Conservation (phyloP, 2,329 filamentous ascomycete species). For the Samsoniella hepiali region DNA sequence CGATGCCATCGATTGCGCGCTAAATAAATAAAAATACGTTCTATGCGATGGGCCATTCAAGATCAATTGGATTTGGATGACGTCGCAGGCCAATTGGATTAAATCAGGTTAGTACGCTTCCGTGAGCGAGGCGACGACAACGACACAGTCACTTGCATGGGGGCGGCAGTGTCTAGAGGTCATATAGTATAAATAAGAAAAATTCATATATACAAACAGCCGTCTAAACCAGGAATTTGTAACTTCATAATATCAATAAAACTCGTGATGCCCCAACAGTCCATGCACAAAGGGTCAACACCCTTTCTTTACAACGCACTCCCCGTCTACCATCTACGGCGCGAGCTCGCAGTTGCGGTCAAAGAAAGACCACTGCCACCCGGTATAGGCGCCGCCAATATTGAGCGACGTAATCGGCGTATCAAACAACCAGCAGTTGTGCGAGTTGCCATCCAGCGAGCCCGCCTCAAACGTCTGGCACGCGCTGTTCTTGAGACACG, state of each 20-base stretch:
- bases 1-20: not conserved
- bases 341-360: constrained; percentile 11
- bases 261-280: not conserved
- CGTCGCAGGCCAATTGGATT: not conserved
- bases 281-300: not conserved
- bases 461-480: constrained; percentile 17
- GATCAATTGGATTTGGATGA: not conserved
- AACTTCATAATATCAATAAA: constrained; percentile 5
- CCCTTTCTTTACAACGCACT: not conserved
- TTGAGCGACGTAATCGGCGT: not conserved
- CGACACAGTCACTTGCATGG: not conserved
- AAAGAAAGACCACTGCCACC: constrained; percentile 11
- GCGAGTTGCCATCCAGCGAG: constrained; percentile 5
- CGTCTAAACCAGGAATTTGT: not conserved
- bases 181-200: not conserved
- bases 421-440: constrained; percentile 19
- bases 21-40: not conserved
- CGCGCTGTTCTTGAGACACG: not conserved
- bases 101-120: not conserved
- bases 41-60: not conserved
- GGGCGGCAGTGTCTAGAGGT: not conserved
- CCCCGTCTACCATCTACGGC: not conserved
- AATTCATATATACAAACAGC: constrained; percentile 2
- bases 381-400: constrained; percentile 1
- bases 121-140: not conserved